Evolutionary conservation across 2,329 filamentous ascomycete genomes (phyloP), one percentile per base, ranked within the genome.

Genomic region (Fonsecaea erecta): DNA sequence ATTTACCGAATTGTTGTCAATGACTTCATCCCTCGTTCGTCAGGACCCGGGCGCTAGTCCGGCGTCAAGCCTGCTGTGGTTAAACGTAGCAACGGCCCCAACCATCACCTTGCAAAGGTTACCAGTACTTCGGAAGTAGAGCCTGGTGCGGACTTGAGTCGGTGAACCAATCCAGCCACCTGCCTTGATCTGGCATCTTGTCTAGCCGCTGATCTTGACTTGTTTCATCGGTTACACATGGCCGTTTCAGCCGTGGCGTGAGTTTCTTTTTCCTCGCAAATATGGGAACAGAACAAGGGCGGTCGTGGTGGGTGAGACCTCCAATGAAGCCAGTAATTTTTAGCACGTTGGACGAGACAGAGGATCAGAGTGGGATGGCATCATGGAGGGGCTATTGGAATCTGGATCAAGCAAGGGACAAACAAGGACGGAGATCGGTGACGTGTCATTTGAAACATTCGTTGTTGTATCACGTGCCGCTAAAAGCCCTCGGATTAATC

Each of bases 361-460:
- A 24, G 24, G 28, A 30, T 24, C n/a, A 35, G 43, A 16, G 37
- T 40, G 37, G 18, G 43, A 24, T 48, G 18, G 43, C 37, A 43
- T 43, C 37, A n/a, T 26, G 18, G 21, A 48, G 11, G 11, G 18
- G 11, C 43, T 48, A 14, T 48, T 48, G 7, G 43, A 21, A n/a
- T 24, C 18, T 48, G 21, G 43, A 48, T 26, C 18, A 21, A 34
- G 35, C 52, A 54, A 54, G 52, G 52, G n/a, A 16, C 18, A 18
- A 18, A 16, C 9, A 21, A 48, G 43, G 26, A 3, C 9, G 28
- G 28, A 3, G 8, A 8, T 8, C 28, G 28, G 2, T 24, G 43
- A 21, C 16, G n/a, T 26, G 57, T 52, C 57, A 60, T 60, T 60
- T 60, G 57, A 60, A 60, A 51, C 24, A n/a, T 21, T 16, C 5